phyloP scores from a whole-genome alignment of 768 basidiomycete genomes.

The Termitomyces titanicus region DNA sequence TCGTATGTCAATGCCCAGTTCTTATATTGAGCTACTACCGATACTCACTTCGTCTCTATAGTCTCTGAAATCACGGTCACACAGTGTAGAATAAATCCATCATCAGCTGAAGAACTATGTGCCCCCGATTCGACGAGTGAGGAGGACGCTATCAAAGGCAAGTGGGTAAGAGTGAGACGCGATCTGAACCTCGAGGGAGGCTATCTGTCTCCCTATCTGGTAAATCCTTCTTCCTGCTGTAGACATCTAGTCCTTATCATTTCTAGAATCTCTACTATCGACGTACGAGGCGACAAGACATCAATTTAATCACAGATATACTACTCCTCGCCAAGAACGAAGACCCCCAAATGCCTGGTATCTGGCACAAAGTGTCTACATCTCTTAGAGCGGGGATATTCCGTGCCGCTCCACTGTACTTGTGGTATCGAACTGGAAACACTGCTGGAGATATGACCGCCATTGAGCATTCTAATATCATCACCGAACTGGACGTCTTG shows the following conservation, averaged over 20 bases:
- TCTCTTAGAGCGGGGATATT: slow-evolving; percentile 66
- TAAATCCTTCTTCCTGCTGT: slow-evolving; percentile 27
- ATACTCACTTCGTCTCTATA: slow-evolving; percentile 21
- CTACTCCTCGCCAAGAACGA: slow-evolving; percentile 57
- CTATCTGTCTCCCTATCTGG: slow-evolving; percentile 53
- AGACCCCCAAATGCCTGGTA: slow-evolving; percentile 39
- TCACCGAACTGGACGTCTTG: slow-evolving; percentile 91
- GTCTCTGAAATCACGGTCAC: slow-evolving; percentile 80
- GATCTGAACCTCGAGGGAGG: slow-evolving; percentile 70
- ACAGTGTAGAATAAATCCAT: slow-evolving; percentile 64
- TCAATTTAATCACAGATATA: slow-evolving; percentile 75
- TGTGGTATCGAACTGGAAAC: slow-evolving; percentile 81
- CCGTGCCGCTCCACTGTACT: slow-evolving; percentile 50
- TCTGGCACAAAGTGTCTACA: slow-evolving; percentile 62
- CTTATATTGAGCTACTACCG: not conserved
- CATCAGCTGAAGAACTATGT: slow-evolving; percentile 56
- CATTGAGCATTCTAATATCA: slow-evolving; percentile 54
- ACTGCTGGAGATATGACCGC: slow-evolving; percentile 57
- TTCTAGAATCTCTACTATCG: slow-evolving; percentile 72
- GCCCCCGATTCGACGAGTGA: slow-evolving; percentile 65
- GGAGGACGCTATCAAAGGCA: slow-evolving; percentile 72
- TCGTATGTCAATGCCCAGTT: slow-evolving; percentile 39
- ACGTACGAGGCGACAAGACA: slow-evolving; percentile 77
- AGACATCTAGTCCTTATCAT: slow-evolving; percentile 2
- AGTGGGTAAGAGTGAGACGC: slow-evolving; percentile 86